Base-by-base conservation (phyloP, 345 rosid species). In the Turnera subulata region DNA sequence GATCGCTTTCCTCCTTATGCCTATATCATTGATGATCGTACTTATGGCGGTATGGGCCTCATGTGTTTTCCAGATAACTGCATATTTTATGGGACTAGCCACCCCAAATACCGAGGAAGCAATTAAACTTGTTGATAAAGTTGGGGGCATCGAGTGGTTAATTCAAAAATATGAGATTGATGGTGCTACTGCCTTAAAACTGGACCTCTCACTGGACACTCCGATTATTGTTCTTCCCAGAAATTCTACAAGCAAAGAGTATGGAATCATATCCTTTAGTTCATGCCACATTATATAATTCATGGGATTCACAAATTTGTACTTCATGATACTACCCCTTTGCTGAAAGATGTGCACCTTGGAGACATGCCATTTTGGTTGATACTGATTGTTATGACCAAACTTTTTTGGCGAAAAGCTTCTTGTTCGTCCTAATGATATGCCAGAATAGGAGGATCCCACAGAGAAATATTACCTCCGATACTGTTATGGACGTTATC, bases 91-190 rank as follows among this genome's bases (percentile, higher is more conserved):
- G 96, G 97, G 77, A 75, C 96, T 93, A 74, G 95, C 97, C 37
- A 85, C 85, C 40, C 99, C 99, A 63, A 86, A 83, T 64, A 53
- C 88, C 55, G 97, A 93, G 76, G 99, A 93, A 80, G 96, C 84
- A 61, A 87, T 93, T 58, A 82, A 89, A 75, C 94, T 93, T 61
- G 97, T 83, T 58, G 99, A 89, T 73, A 93, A 87, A 81, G 97
- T 93, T 75, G 99, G 99, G 48, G 99, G 77, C 62, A 84, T 93
- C 73, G 99, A 93, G 87, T 85, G 99, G 99, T 74, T 89, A 56
- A 82, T 93, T 73, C 86, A 89, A 75, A 93, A 93, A 72, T 79
- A 83, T 63, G 99, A 93, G 73, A 87, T 93, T 65, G 99, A 93
- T 66, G 99, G 99, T 61, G 81, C 97, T 58, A 70, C 92, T 67